Base-by-base conservation (phyloP, 257 asterid genomes). In the Rauvolfia tetraphylla region DNA sequence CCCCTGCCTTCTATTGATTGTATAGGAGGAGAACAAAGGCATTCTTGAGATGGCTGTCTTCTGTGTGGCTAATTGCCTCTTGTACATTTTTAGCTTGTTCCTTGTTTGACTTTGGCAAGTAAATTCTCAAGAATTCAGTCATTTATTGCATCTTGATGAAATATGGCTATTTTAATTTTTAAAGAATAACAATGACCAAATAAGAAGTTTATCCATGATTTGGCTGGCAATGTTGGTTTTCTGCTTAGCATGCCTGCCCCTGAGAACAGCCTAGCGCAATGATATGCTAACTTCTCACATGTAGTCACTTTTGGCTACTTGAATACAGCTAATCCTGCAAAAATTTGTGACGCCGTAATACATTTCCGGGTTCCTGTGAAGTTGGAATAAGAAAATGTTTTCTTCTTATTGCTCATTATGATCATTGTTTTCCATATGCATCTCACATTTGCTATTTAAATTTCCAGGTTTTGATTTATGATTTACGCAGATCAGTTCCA, bases 401-500 rank as follows among this genome's bases (percentile, higher is more conserved):
- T 36, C 12, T 42, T 49, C 10, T 76, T 31, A 51, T 56, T 65
- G 48, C 42, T 49, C 14, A 10, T n/a, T 36, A 22, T 53, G 65
- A 20, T 66, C 11, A 27, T 53, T 10, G 36, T 39, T 27, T 4
- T 57, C 29, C 76, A 57, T 75, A 33, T 61, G 72, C 18, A 31
- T 54, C 75, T 51, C 79, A 75, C 20, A 69, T 74, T 68, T 82
- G 48, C 49, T 81, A 25, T 71, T 10, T 14, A 34, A n/a, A 78
- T 74, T 38, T 79, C 84, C 91, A 95, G 98, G 86, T 95, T 79
- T 76, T 91, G 79, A 83, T 95, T 76, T 95, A 89, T 78, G 98
- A 95, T 85, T 86, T 95, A 84, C 97, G 96, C 46, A 86, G 93
- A 75, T 89, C 99, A 54, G 80, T 79, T 67, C 98, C 98, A 38